Base-by-base conservation (phyloP, 139 green algal genomes). In the Tetraselmis striata region DNA sequence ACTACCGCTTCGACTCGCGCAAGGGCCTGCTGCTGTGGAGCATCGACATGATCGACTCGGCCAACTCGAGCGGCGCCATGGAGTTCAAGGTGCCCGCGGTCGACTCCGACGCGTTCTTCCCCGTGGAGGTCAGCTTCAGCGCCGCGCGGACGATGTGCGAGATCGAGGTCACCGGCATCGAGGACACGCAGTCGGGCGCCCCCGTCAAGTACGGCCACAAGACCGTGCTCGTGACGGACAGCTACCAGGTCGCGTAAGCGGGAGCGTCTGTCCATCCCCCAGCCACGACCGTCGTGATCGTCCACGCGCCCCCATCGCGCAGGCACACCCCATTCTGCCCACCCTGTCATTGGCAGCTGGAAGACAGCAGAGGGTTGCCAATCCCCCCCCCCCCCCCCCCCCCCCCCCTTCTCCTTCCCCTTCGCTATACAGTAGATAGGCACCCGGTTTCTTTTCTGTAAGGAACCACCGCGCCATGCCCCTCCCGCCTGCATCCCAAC, bases 31-130 rank as follows among this genome's bases (percentile, higher is more conserved):
- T 98, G 87, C 75, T 97, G 23, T 99, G 96, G 96, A 91, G 75
- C 32, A 95, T 98, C 31, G 93, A 97, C 81, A 83, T 98, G 30
- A 95, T 99, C 59, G 96, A 99, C 84, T 83, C 93, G 84, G 91
- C 84, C 84, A 99, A 99, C 89, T 80, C 88, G 82, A 94, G 77
- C 77, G 97, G 97, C 25, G 90, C 91, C 29, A 90, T 98, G 85
- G 97, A 99, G 92, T 98, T 99, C 90, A 94, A 97, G 18, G 92
- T 98, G 27, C 92, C 93, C 0, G 92, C 90, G 1, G 84, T 89
- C 5, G 88, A 95, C 81, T 26, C 92, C 0, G 91, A 95, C 27
- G 77, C 81, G 1, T 98, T 99, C 90, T 99, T 98, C 93, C 97
- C 97, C 2, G 92, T 99, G 1, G 92, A 98, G 79, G 90, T 96